Conservation (phyloP, 164 flowering plant species). For the Annona cherimola region DNA sequence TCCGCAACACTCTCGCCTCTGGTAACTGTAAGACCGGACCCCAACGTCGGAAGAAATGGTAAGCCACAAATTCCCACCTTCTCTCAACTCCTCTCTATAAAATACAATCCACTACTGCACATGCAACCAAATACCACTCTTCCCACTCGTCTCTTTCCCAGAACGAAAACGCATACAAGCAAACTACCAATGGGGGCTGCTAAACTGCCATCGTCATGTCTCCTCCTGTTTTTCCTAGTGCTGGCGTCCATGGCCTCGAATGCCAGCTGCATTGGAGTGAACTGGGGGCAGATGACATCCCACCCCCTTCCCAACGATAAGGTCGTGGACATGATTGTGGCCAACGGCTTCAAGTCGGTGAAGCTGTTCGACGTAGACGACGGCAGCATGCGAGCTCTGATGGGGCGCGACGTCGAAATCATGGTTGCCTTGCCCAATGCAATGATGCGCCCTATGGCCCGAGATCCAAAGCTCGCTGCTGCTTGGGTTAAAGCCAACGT, state of each 20-base stretch:
- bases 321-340: slow-evolving; percentile 64
- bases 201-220: too few species aligned
- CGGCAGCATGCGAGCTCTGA: slow-evolving; percentile 49
- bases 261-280: slow-evolving; percentile 55
- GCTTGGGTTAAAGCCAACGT: slow-evolving; percentile 82
- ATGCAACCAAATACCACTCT: too few species aligned
- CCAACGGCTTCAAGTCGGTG: slow-evolving; percentile 66
- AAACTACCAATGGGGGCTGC: too few species aligned
- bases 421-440: slow-evolving; percentile 81
- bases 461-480: slow-evolving; percentile 38
- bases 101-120: too few species aligned
- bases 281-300: slow-evolving; percentile 82
- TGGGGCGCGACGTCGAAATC: slow-evolving; percentile 66
- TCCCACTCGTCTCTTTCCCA: too few species aligned
- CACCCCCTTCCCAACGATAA: slow-evolving; percentile 60
- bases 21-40: too few species aligned
- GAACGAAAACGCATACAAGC: too few species aligned
- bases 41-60: too few species aligned
- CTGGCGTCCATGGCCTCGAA: slow-evolving; percentile 12
- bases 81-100: too few species aligned
- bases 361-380: slow-evolving; percentile 86
- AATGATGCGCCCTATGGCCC: slow-evolving; percentile 54
- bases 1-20: too few species aligned
- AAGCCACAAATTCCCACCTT: too few species aligned
- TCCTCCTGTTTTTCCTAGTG: slow-evolving; percentile 11